phyloP scores from a whole-genome alignment of 768 basidiomycete genomes.

The Infundibulicybe gibba region DNA sequence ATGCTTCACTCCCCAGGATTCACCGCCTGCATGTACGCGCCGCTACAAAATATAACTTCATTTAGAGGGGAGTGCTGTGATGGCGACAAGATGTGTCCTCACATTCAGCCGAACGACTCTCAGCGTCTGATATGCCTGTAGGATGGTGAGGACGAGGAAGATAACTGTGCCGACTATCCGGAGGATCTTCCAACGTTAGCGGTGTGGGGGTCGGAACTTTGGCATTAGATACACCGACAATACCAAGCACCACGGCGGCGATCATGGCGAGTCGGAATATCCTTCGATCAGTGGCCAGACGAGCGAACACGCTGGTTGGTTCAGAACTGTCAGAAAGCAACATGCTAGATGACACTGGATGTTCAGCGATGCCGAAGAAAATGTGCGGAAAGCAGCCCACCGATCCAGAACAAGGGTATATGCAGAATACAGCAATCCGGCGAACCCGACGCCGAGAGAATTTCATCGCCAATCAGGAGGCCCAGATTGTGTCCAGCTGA shows the following conservation, averaged over 20 bases:
- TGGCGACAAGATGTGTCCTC: conserved; percentile 2
- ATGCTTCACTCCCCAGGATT: too few relatives aligned
- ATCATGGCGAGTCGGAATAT: conserved; percentile 13
- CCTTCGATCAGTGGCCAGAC: not conserved
- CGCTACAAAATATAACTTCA: not conserved
- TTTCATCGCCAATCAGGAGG: conserved; percentile 30
- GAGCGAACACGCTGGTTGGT: conserved; percentile 7
- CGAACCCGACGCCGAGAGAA: too few relatives aligned
- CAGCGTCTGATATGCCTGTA: too few relatives aligned
- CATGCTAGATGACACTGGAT: too few relatives aligned
- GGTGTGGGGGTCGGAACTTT: too few relatives aligned
- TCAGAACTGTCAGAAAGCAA: conserved; percentile 10
- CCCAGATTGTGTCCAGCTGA: conserved; percentile 25
- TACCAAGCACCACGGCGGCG: too few relatives aligned
- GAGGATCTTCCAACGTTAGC: conserved; percentile 14
- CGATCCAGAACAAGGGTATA: too few relatives aligned
- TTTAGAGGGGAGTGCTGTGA: not conserved
- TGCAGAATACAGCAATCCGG: too few relatives aligned
- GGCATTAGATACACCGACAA: conserved; percentile 20
- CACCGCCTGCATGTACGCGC: conserved; percentile 4
- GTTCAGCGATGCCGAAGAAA: too few relatives aligned
- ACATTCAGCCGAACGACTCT: conserved; percentile 19
- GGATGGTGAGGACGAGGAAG: conserved; percentile 30
- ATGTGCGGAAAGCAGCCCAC: too few relatives aligned
- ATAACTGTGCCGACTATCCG: conserved; percentile 29